Evolutionary conservation across 805 yeast species (phyloP), one percentile per base, ranked within the genome.

Genomic region (Metschnikowia kunwiensis): DNA sequence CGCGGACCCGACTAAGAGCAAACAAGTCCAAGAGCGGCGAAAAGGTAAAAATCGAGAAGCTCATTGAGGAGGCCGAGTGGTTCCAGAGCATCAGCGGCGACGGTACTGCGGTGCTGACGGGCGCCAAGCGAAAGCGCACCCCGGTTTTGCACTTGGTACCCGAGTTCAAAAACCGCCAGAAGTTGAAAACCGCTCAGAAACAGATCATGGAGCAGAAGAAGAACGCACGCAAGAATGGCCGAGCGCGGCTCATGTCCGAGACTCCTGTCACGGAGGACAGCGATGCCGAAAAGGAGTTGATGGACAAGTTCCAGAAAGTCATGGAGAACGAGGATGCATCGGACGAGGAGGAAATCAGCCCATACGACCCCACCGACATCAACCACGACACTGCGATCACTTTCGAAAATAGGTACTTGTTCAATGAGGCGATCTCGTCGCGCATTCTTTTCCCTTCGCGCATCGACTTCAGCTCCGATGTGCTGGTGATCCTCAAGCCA

Each of bases 41-140:
- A 20, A 30, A 27, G 19, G 27, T 12, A 6, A 30, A 35, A 23
- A 31, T 37, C 27, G 35, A 31, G 6, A 31, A 39, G 20, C 42
- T 49, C 14, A 11, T 49, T 12, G 60, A 54, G 13, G 63, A 59
- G 7, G 57, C 67, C 1, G 54, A 51, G 18, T 63, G 65, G 49
- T 67, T 67, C 34, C 71, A 67, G 43, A 58, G 65, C 17, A 59
- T 67, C n/a, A 55, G 61, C 3, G 73, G 72, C 11, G 60, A 67
- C 37, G 55, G 55, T 5, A 47, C 53, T 18, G 31, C 44, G 12
- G 54, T 67, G n/a, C 53, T 56, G 38, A 47, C 47, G 11, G 68
- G 69, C 17, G 59, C 51, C 15, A 63, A 61, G 43, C 50, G 71
- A 30, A 53, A 54, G 34, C 42, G 70, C 18, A 51, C 45, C 14